Evolutionary conservation across 2,329 filamentous ascomycete genomes (phyloP), one percentile per base, ranked within the genome.

Genomic region (Sphaerostilbella broomeana): DNA sequence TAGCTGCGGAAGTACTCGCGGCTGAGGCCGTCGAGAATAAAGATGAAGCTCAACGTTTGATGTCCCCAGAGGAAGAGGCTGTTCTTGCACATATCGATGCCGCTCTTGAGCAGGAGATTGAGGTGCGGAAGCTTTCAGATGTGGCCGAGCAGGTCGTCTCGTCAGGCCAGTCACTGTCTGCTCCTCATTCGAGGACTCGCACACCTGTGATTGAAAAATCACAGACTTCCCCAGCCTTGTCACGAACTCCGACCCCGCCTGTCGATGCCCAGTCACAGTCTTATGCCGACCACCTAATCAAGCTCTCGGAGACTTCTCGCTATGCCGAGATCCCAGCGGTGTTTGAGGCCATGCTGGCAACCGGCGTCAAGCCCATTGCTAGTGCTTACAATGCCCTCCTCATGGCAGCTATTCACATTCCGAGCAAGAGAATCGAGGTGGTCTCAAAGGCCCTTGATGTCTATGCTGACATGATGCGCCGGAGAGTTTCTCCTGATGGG

Each of bases 381-480:
- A 73, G 79, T 32, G 84, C 90, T n/a, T 98, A 98, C 72, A 95
- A 95, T 59, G 85, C 87, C 35, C 73, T 98, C 30, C 69, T 98
- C 29, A 73, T 81, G 52, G 86, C 92, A 5, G 88, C 88, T 11
- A 86, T 95, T 46, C 75, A 86, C 51, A 75, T 95, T 13, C 86
- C 89, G 6, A 71, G 73, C 17, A 81, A 86, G 60, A 84, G 81
- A 61, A 83, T 84, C 38, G 84, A 94, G 64, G 79, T 92, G 37
- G 86, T 94, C 11, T 83, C 87, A 46, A 94, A 94, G 67, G 88
- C 87, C 5, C 73, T 97, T 37, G 89, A 95, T 65, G 85, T 98
- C 37, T 98, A 97, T 61, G 84, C 88, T 12, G 89, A 97, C 59
- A 97, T 98, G 92, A 79, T 95, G 51, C 80, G 83, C 49, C 84